These are phyloP conservation scores for Viridothelium virens DNA, from an alignment of 495 filamentous ascomycete genomes.

Conservation along the genomic window DNA sequence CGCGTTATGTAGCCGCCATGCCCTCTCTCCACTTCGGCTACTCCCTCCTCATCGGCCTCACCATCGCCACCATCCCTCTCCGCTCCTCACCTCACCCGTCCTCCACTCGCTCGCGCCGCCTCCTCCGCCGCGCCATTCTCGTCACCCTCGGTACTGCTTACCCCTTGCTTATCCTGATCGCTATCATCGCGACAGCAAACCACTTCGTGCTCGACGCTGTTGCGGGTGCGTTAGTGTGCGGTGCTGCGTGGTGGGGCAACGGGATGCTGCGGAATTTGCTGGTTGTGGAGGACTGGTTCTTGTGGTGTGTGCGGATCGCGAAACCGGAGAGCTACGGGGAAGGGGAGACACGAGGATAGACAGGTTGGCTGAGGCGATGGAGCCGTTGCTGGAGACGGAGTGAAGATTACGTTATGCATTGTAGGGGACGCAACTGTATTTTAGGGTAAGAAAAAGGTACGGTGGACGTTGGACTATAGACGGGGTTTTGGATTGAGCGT, in stretches of 20 bases:
- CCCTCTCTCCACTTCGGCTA: constrained; percentile 76
- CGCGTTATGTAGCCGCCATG: constrained; percentile 58
- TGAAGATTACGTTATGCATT: not conserved
- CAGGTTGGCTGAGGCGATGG: not conserved
- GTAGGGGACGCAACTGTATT: not conserved
- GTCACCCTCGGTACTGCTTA: constrained; percentile 45
- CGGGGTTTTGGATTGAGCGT: not conserved
- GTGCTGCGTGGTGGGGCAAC: constrained; percentile 52
- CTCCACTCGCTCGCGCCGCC: constrained; percentile 25
- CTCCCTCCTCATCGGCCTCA: constrained; percentile 65
- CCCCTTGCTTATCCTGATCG: constrained; percentile 50
- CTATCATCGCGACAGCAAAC: constrained; percentile 60
- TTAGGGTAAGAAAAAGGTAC: not conserved
- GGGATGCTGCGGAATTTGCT: constrained; percentile 51
- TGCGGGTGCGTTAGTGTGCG: constrained; percentile 54
- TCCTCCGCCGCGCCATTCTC: constrained; percentile 42
- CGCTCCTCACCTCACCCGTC: constrained; percentile 22
- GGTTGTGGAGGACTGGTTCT: constrained; percentile 57
- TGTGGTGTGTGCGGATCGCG: constrained; percentile 54
- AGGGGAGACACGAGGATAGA: not conserved
- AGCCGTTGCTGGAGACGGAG: not conserved
- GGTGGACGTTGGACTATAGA: not conserved
- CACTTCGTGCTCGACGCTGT: constrained; percentile 63
- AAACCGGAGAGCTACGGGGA: constrained; percentile 40
- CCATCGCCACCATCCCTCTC: constrained; percentile 52